Evolutionary conservation across 305 asterid genomes (phyloP).

Genomic region (Fraxinus latifolia): DNA sequence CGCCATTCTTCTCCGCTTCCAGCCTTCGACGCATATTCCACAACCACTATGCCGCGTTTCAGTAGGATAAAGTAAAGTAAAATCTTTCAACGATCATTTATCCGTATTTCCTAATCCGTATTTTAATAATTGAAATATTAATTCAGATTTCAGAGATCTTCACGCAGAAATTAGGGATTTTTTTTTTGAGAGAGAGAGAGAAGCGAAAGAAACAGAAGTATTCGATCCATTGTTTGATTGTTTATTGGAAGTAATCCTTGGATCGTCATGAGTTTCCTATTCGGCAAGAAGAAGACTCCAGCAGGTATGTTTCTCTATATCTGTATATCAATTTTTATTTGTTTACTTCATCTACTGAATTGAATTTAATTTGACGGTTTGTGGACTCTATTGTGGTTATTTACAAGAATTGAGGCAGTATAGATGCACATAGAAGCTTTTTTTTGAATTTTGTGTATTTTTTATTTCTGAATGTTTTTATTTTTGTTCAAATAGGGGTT

Average conservation of each 20-base stretch:
- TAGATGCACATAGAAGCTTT: background rate
- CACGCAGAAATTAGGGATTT: background rate
- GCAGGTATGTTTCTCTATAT: constrained; percentile 48
- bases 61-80: background rate
- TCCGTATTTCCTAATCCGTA: background rate
- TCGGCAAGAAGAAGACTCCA: constrained; percentile 88
- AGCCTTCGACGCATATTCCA: constrained; percentile 13
- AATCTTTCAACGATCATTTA: constrained; percentile 16
- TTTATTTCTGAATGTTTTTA: background rate
- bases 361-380: background rate
- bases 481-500: background rate
- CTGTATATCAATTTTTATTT: background rate
- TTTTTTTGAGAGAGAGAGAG: background rate
- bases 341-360: background rate
- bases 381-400: background rate
- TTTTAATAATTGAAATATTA: background rate
- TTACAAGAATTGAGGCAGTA: background rate
- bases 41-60: constrained; percentile 27
- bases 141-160: background rate
- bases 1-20: constrained; percentile 25
- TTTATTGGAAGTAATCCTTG: constrained; percentile 23
- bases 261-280: constrained; percentile 77
- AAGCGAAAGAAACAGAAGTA: background rate
- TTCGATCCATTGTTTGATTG: background rate
- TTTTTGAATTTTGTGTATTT: background rate